Conservation (phyloP, 306 rosid species). For the Rosa rugosa region DNA sequence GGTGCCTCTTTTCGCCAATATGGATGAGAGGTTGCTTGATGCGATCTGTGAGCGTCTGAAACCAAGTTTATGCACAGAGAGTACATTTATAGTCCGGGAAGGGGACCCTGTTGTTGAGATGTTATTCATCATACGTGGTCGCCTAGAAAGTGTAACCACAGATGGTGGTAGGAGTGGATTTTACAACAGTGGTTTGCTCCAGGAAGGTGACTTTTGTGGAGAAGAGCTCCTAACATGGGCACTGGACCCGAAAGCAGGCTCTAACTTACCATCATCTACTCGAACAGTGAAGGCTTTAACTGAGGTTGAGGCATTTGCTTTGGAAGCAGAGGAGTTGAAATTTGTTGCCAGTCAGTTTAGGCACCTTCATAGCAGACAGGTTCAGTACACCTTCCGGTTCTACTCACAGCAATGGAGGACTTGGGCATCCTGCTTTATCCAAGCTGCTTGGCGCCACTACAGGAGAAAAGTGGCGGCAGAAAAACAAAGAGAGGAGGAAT, state of each 20-base stretch:
- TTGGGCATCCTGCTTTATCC: conserved; percentile 86
- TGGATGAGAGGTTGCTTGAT: conserved; percentile 88
- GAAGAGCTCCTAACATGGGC: conserved; percentile 97
- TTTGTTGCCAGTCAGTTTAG: conserved; percentile 88
- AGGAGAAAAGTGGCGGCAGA: conserved; percentile 44
- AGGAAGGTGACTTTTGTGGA: conserved; percentile 86
- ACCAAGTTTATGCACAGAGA: conserved; percentile 72
- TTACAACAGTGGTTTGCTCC: conserved; percentile 76
- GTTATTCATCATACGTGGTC: conserved; percentile 89
- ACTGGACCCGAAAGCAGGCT: conserved; percentile 69
- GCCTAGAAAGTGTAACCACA: conserved; percentile 81
- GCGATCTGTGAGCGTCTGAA: conserved; percentile 91
- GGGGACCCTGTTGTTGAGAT: conserved; percentile 90
- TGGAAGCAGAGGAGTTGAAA: conserved; percentile 85
- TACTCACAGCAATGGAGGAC: conserved; percentile 98
- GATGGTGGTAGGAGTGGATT: conserved; percentile 97
- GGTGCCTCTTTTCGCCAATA: conserved; percentile 92
- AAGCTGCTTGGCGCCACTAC: conserved; percentile 76
- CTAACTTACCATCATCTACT: conserved; percentile 87
- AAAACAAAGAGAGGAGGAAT: conserved; percentile 41
- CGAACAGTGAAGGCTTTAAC: conserved; percentile 75
- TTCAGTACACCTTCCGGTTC: conserved; percentile 86
- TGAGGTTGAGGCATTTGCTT: conserved; percentile 93
- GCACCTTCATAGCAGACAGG: conserved; percentile 78
- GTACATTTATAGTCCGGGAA: conserved; percentile 73